Conservation (phyloP, 495 filamentous ascomycete species). For the Bacidia rubella region DNA sequence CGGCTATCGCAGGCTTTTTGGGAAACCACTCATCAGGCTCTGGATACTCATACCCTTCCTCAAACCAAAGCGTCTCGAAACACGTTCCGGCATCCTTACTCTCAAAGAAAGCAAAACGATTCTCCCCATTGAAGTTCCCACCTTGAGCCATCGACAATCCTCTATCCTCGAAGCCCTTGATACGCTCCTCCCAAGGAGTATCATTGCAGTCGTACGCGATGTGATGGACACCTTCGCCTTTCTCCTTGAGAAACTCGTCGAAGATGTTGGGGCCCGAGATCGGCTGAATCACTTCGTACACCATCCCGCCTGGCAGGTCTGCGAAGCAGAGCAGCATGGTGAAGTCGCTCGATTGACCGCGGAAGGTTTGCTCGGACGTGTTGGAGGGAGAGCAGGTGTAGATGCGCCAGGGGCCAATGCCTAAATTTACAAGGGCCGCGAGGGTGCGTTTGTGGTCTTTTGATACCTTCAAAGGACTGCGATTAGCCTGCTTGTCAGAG, state of each 20-base stretch:
- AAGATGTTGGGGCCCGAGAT: constrained; percentile 13
- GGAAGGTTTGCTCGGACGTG: constrained; percentile 13
- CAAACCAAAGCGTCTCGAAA: constrained; percentile 15
- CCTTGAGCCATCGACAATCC: constrained; percentile 13
- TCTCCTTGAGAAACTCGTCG: constrained; percentile 9
- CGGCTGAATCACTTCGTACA: constrained; percentile 16
- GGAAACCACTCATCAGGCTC: constrained; percentile 8
- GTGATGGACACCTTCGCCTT: constrained; percentile 17
- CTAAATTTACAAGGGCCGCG: constrained; percentile 11
- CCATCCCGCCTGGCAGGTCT: constrained; percentile 5
- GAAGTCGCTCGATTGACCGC: constrained; percentile 9
- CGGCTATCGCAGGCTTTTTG: neutral
- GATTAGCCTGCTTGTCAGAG: neutral
- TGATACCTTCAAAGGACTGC: too few relatives aligned
- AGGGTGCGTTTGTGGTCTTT: constrained; percentile 9
- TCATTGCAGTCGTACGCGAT: constrained; percentile 14
- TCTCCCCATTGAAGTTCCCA: constrained; percentile 11
- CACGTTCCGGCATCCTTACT: constrained; percentile 9
- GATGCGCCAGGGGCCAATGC: constrained; percentile 16
- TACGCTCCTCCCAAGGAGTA: constrained; percentile 14
- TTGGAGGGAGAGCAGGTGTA: constrained; percentile 14
- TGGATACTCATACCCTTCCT: constrained; percentile 11
- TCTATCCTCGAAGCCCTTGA: constrained; percentile 6
- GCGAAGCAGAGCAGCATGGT: constrained; percentile 15
- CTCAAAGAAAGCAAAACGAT: constrained; percentile 14